A percentile compares a stretch with the other conserved stretches of the same genome.
phyloP scores from a whole-genome alignment of 148 eudicot genomes.

The Fallopia convolvulus region DNA sequence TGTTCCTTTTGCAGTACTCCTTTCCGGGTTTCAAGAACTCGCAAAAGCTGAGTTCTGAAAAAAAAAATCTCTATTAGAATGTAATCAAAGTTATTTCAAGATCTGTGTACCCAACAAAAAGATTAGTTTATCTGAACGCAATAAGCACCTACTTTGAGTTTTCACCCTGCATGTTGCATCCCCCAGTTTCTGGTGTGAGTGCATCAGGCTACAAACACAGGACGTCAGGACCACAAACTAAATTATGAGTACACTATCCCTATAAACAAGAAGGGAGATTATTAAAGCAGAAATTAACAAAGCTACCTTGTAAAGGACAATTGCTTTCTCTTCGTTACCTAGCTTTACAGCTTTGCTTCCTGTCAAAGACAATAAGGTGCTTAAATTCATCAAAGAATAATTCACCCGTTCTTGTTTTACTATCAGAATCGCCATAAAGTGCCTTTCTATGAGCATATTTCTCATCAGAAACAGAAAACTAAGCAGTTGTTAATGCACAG shows the following conservation, averaged over 20 bases:
- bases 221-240: slow-evolving; percentile 5
- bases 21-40: slow-evolving; percentile 85
- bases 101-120: slow-evolving; percentile 5
- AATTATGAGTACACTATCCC: background rate
- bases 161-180: slow-evolving; percentile 39
- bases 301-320: slow-evolving; percentile 85
- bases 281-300: background rate
- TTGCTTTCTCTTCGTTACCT: slow-evolving; percentile 68
- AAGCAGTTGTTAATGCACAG: background rate
- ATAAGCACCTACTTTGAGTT: slow-evolving; percentile 55
- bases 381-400: background rate
- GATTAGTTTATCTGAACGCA: background rate
- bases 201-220: slow-evolving; percentile 48
- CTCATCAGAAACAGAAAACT: background rate
- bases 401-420: background rate
- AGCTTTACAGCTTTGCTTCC: slow-evolving; percentile 37
- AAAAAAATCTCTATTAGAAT: slow-evolving; percentile 19
- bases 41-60: slow-evolving; percentile 72
- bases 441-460: background rate
- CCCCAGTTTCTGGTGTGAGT: slow-evolving; percentile 45
- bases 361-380: slow-evolving; percentile 24
- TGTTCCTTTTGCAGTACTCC: slow-evolving; percentile 81
- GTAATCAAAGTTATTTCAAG: background rate
- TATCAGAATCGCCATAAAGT: background rate
- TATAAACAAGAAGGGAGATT: background rate